Evolutionary conservation across 2,329 filamentous ascomycete species (phyloP).

Genomic region (Diaporthe amygdali): DNA sequence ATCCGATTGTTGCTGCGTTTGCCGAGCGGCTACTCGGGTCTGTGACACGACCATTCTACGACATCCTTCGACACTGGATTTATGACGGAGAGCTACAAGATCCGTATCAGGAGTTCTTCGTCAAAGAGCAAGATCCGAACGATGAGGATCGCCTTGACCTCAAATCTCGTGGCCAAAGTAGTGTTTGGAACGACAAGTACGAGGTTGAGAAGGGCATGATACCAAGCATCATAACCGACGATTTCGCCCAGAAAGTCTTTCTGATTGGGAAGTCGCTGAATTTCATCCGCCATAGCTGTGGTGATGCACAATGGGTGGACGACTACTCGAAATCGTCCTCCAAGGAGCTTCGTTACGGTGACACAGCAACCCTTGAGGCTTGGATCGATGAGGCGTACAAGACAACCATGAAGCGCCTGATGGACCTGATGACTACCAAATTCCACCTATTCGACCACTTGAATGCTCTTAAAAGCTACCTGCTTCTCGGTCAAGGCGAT

Average conservation of each 20-base stretch:
- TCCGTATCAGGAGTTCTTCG: constrained; percentile 94
- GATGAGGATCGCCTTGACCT: constrained; percentile 49
- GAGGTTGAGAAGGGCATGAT: constrained; percentile 85
- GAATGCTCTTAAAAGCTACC: constrained; percentile 89
- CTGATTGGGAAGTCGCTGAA: constrained; percentile 97
- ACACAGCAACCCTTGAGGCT: constrained; percentile 86
- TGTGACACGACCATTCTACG: constrained; percentile 94
- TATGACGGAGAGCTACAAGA: constrained; percentile 98
- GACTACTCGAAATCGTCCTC: constrained; percentile 92
- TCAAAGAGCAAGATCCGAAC: constrained; percentile 76
- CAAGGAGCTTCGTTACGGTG: constrained; percentile 89
- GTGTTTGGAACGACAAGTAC: constrained; percentile 98
- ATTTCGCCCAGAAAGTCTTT: constrained; percentile 96
- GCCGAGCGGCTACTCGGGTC: constrained; percentile 86
- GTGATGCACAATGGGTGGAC: constrained; percentile 94
- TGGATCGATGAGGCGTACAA: constrained; percentile 98
- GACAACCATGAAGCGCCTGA: constrained; percentile 94
- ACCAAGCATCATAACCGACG: constrained; percentile 88
- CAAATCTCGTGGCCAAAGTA: constrained; percentile 72
- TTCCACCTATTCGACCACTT: constrained; percentile 95
- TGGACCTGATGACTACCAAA: constrained; percentile 91
- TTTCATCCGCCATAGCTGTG: constrained; percentile 95
- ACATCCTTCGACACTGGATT: constrained; percentile 95
- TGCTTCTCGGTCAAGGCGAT: constrained; percentile 92
- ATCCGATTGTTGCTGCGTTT: constrained; percentile 92